Evolutionary conservation across 768 basidiomycete species (phyloP).

Genomic region (Pulveroboletus sp.): DNA sequence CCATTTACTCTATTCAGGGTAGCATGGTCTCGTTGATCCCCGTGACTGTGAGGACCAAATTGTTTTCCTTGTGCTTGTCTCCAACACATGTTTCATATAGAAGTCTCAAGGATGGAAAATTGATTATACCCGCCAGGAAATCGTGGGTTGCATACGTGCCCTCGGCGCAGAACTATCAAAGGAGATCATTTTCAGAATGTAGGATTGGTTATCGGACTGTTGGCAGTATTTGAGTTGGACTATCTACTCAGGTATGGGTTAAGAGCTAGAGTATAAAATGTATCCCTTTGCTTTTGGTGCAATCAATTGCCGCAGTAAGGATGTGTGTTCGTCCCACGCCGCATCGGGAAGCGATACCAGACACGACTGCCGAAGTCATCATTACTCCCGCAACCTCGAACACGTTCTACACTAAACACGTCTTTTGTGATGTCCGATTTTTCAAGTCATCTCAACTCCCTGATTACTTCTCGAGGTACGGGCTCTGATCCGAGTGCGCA

Average conservation of each 20-base stretch:
- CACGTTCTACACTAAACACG: not conserved
- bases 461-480: slow-evolving; percentile 14
- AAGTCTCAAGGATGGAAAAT: slow-evolving; percentile 27
- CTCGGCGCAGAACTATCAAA: slow-evolving; percentile 41
- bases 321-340: slow-evolving; percentile 3
- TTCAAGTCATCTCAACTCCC: slow-evolving; percentile 17
- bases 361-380: not conserved
- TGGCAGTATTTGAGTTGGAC: not conserved
- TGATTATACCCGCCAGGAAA: slow-evolving; percentile 29
- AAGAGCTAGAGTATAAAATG: not conserved
- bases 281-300: not conserved
- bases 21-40: slow-evolving; percentile 23
- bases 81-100: slow-evolving; percentile 12
- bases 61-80: not conserved
- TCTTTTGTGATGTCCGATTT: slow-evolving; percentile 20
- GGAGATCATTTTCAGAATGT: slow-evolving; percentile 36
- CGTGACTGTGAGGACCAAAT: slow-evolving; percentile 17
- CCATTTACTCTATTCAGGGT: slow-evolving; percentile 21
- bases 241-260: not conserved
- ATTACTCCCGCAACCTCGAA: not conserved
- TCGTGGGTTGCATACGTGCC: slow-evolving; percentile 40
- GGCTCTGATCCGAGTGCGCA: slow-evolving; percentile 12
- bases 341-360: not conserved
- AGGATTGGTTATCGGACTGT: not conserved
- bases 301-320: too few relatives aligned